phyloP scores from a whole-genome alignment of 2,329 filamentous ascomycete species.

The Ophiostoma piceae region DNA sequence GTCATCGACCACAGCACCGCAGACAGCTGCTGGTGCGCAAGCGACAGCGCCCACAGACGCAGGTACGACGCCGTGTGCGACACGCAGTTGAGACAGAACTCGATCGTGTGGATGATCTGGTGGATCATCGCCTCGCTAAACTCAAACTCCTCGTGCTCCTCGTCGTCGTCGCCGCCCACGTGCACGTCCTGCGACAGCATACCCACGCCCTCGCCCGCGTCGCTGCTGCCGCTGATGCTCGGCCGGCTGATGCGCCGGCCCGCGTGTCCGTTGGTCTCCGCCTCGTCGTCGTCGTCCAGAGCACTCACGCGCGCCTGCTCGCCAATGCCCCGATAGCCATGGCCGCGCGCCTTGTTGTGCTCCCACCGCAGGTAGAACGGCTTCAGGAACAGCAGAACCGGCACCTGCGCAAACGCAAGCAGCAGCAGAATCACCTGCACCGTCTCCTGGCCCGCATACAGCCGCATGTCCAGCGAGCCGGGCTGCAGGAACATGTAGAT shows the following conservation, averaged over 20 bases:
- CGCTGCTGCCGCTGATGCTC: conserved; percentile 49
- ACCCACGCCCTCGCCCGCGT: conserved; percentile 68
- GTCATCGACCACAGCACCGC: conserved; percentile 98
- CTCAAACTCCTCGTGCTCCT: conserved; percentile 93
- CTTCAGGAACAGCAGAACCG: conserved; percentile 87
- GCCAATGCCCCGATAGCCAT: conserved; percentile 89
- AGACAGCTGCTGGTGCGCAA: conserved; percentile 95
- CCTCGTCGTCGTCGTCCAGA: conserved; percentile 79
- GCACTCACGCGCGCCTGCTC: conserved; percentile 83
- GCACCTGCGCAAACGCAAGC: conserved; percentile 79
- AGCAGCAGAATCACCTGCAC: conserved; percentile 77
- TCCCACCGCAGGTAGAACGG: conserved; percentile 92
- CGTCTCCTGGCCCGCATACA: conserved; percentile 71
- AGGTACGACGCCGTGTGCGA: conserved; percentile 98
- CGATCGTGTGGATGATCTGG: conserved; percentile 97
- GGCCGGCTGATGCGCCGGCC: conserved; percentile 31
- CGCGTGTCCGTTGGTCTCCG: conserved; percentile 46
- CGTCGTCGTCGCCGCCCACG: conserved; percentile 33
- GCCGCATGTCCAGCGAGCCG: conserved; percentile 62
- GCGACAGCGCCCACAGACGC: conserved; percentile 93
- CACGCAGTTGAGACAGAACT: conserved; percentile 98
- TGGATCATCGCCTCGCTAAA: conserved; percentile 98
- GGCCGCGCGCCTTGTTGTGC: conserved; percentile 79
- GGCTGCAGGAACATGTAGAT: conserved; percentile 99
- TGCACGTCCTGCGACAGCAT: conserved; percentile 73